phyloP scores from a whole-genome alignment of 352 stramenopile genomes.

The Thalassiosira delicatula region DNA sequence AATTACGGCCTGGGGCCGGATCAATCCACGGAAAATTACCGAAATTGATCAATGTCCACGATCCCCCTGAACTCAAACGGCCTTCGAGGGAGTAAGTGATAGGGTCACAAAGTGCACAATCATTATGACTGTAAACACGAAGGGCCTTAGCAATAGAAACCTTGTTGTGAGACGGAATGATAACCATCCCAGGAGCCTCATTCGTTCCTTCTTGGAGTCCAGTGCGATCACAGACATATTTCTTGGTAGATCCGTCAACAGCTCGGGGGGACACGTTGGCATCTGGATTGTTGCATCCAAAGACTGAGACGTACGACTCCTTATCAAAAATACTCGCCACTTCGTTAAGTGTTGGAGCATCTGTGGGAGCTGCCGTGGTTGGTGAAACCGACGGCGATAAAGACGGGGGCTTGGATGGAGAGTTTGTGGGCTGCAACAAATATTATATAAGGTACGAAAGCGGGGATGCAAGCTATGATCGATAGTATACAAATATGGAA shows the following conservation, averaged over 20 bases:
- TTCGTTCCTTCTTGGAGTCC: constrained; percentile 32
- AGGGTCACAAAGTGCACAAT: not conserved
- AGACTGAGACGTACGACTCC: constrained; percentile 3
- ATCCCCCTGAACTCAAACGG: not conserved
- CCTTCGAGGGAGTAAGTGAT: constrained; percentile 14
- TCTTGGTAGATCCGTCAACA: not conserved
- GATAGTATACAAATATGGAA: no score
- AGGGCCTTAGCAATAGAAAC: constrained; percentile 5
- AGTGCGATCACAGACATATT: not conserved
- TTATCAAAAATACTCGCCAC: constrained; percentile 18
- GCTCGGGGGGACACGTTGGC: not conserved
- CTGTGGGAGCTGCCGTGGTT: not conserved
- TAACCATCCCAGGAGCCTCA: not conserved
- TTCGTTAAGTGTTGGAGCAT: not conserved
- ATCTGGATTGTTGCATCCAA: constrained; percentile 21
- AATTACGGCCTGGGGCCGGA: not conserved
- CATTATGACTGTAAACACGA: constrained; percentile 11
- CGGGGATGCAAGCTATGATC: no score
- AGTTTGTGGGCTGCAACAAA: no score
- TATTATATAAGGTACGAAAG: no score
- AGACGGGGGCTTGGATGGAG: not conserved
- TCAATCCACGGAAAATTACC: not conserved
- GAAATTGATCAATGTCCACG: not conserved
- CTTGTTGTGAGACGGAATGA: constrained; percentile 1
- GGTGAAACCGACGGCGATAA: not conserved